Conservation (phyloP, 768 basidiomycete genomes). For the Agaricus sinodeliciosus region DNA sequence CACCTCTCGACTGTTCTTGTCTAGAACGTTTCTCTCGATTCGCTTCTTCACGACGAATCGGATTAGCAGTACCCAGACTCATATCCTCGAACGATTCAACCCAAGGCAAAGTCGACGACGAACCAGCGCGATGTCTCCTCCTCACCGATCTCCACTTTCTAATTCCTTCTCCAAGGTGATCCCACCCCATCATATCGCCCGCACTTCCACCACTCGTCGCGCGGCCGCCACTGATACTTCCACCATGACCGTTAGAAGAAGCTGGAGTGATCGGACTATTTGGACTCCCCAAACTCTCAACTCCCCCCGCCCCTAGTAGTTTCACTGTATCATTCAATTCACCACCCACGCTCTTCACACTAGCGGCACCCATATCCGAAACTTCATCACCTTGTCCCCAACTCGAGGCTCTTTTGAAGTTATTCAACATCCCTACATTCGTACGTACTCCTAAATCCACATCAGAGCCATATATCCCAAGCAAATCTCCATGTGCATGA, state of each 20-base stretch:
- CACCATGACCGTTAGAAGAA: background rate
- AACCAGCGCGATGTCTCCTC: slow-evolving; percentile 2
- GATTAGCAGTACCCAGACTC: background rate
- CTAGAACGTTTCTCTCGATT: background rate
- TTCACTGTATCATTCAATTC: slow-evolving; percentile 27
- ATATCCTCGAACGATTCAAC: slow-evolving; percentile 5
- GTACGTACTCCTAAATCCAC: background rate
- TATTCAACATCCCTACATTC: background rate
- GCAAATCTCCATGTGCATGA: background rate
- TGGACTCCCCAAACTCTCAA: slow-evolving; percentile 10
- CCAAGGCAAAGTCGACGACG: slow-evolving; percentile 6
- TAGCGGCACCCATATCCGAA: slow-evolving; percentile 18
- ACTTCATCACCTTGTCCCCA: slow-evolving; percentile 49
- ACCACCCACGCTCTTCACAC: slow-evolving; percentile 30
- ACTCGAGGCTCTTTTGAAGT: slow-evolving; percentile 47
- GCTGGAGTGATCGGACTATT: slow-evolving; percentile 1
- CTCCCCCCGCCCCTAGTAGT: slow-evolving; percentile 14
- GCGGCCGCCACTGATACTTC: background rate
- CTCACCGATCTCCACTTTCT: background rate
- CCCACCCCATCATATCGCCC: background rate
- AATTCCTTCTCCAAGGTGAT: background rate
- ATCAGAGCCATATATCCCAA: slow-evolving; percentile 6
- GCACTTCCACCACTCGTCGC: background rate
- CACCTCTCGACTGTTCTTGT: background rate
- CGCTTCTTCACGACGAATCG: background rate